These are phyloP conservation scores for Prunus kanzakura DNA, from an alignment of 306 rosid genomes.

Conservation along the genomic window DNA sequence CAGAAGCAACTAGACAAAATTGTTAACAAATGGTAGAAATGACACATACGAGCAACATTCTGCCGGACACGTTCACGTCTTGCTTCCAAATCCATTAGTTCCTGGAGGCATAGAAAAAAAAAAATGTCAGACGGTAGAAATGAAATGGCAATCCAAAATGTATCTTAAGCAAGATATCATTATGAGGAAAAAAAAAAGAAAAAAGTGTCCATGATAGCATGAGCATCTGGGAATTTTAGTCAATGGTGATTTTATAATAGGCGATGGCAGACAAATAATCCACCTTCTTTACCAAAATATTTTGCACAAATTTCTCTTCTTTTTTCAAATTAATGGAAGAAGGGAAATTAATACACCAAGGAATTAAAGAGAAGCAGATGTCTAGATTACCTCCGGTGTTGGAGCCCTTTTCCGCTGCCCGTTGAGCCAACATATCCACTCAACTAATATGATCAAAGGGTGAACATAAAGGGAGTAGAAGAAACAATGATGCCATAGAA, in stretches of 20 bases:
- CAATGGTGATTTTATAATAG: background rate
- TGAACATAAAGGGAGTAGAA: slow-evolving; percentile 19
- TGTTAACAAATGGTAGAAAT: slow-evolving; percentile 10
- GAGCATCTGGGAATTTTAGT: background rate
- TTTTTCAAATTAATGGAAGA: background rate
- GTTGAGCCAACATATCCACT: slow-evolving; percentile 98
- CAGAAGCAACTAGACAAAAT: slow-evolving; percentile 16
- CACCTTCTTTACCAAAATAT: background rate
- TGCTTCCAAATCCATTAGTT: slow-evolving; percentile 71
- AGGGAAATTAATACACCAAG: background rate
- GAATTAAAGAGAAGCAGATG: background rate
- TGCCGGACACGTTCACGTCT: slow-evolving; percentile 78
- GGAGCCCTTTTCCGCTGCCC: slow-evolving; percentile 99
- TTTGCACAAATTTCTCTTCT: background rate
- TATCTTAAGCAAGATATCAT: background rate
- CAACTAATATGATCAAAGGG: slow-evolving; percentile 57
- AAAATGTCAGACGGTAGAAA: slow-evolving; percentile 22
- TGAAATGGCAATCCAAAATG: background rate
- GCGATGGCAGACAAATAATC: background rate
- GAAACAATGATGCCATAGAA: slow-evolving; percentile 9
- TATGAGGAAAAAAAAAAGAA: background rate
- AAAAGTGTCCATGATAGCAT: background rate
- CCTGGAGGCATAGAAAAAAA: slow-evolving; percentile 46
- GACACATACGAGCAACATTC: slow-evolving; percentile 83
- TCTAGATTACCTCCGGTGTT: slow-evolving; percentile 61